A percentile compares a stretch with the other conserved stretches of the same genome.
These are phyloP conservation scores for Hypoxylon perforatum DNA, from an alignment of 495 filamentous ascomycete genomes.

Conservation along the genomic window DNA sequence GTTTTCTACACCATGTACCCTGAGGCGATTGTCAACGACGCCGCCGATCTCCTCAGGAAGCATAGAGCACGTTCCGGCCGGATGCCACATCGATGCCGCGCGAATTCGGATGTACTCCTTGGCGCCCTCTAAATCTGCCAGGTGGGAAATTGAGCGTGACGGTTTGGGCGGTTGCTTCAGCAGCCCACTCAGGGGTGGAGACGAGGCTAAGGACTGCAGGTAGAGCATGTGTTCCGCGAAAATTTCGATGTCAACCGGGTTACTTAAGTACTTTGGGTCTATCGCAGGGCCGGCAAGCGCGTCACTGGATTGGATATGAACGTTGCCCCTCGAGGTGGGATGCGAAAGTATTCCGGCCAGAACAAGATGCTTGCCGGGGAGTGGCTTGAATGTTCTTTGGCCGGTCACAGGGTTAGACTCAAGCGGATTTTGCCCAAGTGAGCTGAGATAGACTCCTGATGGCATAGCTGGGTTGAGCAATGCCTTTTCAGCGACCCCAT, in stretches of 20 bases:
- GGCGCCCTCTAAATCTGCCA: no score
- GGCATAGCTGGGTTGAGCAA: constrained; percentile 24
- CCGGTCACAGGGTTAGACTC: no score
- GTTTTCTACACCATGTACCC: no score
- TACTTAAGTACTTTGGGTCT: constrained; percentile 64
- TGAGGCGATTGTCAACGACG: no score
- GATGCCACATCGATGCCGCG: no score
- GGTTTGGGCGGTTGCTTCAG: no score
- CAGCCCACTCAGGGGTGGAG: constrained; percentile 12
- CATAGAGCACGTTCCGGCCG: no score
- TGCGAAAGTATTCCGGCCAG: constrained; percentile 49
- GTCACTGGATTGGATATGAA: constrained; percentile 62
- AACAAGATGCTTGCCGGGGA: constrained; percentile 36
- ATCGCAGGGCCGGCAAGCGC: constrained; percentile 52
- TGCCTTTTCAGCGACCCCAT: constrained; percentile 31
- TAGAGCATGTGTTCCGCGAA: constrained; percentile 58
- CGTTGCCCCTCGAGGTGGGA: constrained; percentile 65
- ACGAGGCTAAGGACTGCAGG: constrained; percentile 19
- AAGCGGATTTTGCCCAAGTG: no score
- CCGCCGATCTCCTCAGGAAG: no score
- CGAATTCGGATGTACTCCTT: no score
- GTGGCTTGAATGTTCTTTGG: background rate
- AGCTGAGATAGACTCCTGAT: no score
- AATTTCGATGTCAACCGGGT: constrained; percentile 62
- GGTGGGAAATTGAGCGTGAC: no score